These are phyloP conservation scores for Jatropha multifida DNA, from an alignment of 441 rosid species.

Conservation along the genomic window DNA sequence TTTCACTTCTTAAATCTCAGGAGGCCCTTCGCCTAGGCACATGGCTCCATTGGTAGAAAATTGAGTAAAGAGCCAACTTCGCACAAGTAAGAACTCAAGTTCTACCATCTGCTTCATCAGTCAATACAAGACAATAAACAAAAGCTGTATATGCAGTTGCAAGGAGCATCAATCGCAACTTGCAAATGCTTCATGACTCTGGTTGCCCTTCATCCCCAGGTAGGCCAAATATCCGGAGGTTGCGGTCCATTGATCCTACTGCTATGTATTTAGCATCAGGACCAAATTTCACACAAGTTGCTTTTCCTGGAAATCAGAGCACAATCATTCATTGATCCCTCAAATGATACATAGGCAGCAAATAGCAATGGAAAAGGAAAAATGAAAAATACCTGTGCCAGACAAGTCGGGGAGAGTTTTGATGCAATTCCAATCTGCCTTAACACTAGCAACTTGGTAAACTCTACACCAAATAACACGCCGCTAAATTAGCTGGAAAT, in stretches of 20 bases:
- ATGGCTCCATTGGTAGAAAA: constrained; percentile 8
- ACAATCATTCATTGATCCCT: neutral
- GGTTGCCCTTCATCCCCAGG: constrained; percentile 50
- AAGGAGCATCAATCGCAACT: neutral
- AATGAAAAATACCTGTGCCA: constrained; percentile 67
- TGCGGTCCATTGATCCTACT: constrained; percentile 97
- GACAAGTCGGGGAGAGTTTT: constrained; percentile 92
- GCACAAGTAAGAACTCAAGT: neutral
- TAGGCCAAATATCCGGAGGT: constrained; percentile 84
- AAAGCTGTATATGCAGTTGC: constrained; percentile 9
- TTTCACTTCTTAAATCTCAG: neutral
- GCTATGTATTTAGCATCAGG: constrained; percentile 82
- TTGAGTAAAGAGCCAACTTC: neutral
- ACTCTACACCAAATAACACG: constrained; percentile 46
- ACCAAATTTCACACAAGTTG: constrained; percentile 82
- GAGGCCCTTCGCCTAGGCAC: neutral
- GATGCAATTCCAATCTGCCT: constrained; percentile 90
- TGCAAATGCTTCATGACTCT: constrained; percentile 42
- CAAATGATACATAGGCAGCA: neutral
- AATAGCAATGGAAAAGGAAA: neutral
- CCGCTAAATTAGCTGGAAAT: neutral
- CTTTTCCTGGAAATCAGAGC: constrained; percentile 54
- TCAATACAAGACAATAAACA: neutral
- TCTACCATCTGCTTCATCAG: constrained; percentile 11
- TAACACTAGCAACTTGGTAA: constrained; percentile 90